These are phyloP conservation scores for Lentinula sp. DNA, from an alignment of 768 basidiomycete species.

Conservation along the genomic window DNA sequence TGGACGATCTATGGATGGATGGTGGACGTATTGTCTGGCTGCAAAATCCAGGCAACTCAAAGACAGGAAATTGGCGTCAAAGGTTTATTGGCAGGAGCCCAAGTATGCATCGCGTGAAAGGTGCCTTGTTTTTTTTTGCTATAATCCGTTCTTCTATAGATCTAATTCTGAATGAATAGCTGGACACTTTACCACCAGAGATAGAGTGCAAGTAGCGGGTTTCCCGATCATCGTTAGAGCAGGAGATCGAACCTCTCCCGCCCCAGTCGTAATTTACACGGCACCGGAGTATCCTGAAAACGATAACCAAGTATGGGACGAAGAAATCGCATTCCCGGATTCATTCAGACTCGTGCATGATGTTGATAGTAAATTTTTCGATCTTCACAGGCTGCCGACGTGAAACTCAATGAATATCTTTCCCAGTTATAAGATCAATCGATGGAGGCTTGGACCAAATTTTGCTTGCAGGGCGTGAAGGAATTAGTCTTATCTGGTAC, in stretches of 20 bases:
- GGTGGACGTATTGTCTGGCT: background rate
- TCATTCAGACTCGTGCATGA: background rate
- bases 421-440: background rate
- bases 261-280: background rate
- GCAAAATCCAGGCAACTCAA: background rate
- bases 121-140: background rate
- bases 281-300: background rate
- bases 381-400: background rate
- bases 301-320: background rate
- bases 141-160: background rate
- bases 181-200: background rate
- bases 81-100: background rate
- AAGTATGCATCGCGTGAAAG: background rate
- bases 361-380: background rate
- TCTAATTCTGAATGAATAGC: background rate
- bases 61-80: background rate
- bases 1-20: background rate
- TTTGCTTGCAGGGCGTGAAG: background rate
- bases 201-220: background rate
- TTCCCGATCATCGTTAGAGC: background rate
- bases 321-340: background rate
- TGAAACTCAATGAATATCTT: background rate
- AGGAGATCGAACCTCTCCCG: background rate
- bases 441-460: background rate
- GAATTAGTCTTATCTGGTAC: background rate